Base-by-base conservation (phyloP, 2,329 filamentous ascomycete genomes). In the Botrytis fragariae region DNA sequence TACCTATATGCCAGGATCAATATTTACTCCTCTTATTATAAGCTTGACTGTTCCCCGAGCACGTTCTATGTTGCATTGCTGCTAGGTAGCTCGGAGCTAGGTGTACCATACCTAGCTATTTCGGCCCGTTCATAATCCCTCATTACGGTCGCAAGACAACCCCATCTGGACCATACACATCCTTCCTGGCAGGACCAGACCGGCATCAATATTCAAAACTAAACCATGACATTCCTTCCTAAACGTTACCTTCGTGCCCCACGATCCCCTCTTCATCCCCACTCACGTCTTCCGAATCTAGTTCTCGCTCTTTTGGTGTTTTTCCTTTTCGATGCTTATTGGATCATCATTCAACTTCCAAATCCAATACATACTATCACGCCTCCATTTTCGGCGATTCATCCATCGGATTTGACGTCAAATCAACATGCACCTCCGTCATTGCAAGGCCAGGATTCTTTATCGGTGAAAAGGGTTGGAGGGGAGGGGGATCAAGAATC, bases 181-280 rank as follows among this genome's bases (percentile, higher is more conserved):
- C 37, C 44, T 54, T n/a, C 35, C 39, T 37, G 8, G 7, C 39
- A 37, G 25, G 35, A 18, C 59, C 44, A 37, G 48, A 32, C 18
- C 48, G 39, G 35, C n/a, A 68, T 57, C 65, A 42, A 42, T 14
- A n/a, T 57, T 57, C 51, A 32, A 29, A 71, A 29, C 35, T 20
- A 29, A 59, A 70, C 39, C 54, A 70, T 70, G 68, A 45, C 42
- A 37, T 62, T 72, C 39, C 62, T 60, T 69, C 65, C 64, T 12
- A 51, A 35, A 29, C 65, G 71, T 29, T 73, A 70, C 12, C 35
- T 70, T 32, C 71, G 65, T 42, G 37, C 71, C 63, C 64, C 42
- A 39, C 71, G 71, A 59, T 69, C 64, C 18, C 44, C 32, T 45
- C 59, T 68, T n/a, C 61, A 44, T 67, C n/a, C 61, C n/a, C 61